These are phyloP conservation scores for Pseudotsuga menziesii DNA, from an alignment of 75 land plant species.

Conservation along the genomic window DNA sequence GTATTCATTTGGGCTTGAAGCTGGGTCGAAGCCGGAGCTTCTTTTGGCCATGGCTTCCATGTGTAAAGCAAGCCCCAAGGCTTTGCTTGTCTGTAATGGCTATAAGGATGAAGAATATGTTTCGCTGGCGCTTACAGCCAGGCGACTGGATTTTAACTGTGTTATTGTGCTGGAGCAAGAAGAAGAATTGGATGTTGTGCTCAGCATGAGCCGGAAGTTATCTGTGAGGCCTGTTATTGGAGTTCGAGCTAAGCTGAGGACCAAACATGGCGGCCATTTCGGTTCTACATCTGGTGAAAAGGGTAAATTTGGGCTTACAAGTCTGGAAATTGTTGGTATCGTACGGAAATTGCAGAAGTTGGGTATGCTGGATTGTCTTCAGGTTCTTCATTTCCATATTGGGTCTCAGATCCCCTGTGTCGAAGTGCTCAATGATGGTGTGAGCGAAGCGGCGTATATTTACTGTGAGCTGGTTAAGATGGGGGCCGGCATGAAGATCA, in stretches of 20 bases:
- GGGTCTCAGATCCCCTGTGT: conserved; percentile 95
- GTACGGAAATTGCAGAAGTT: conserved; percentile 36
- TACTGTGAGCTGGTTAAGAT: conserved; percentile 78
- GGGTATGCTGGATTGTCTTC: conserved; percentile 77
- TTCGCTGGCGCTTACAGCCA: conserved; percentile 63
- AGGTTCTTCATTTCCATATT: conserved; percentile 95
- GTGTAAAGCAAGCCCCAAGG: conserved; percentile 49
- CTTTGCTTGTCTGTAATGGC: conserved; percentile 84
- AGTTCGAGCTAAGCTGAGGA: conserved; percentile 76
- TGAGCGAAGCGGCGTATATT: conserved; percentile 78
- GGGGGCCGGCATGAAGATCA: conserved; percentile 71
- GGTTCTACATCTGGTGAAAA: conserved; percentile 96
- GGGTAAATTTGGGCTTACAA: conserved; percentile 89
- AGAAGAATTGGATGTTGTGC: conserved; percentile 79
- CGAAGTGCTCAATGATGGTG: conserved; percentile 61
- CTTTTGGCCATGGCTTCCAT: conserved; percentile 77
- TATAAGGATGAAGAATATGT: conserved; percentile 91
- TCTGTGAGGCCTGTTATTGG: conserved; percentile 75
- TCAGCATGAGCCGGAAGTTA: conserved; percentile 37
- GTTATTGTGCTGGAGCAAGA: conserved; percentile 93
- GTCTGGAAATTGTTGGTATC: conserved; percentile 60
- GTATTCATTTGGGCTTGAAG: conserved; percentile 82
- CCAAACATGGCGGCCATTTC: conserved; percentile 91
- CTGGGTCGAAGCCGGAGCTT: conserved; percentile 96
- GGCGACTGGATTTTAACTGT: conserved; percentile 55